Base-by-base conservation (phyloP, 2,329 filamentous ascomycete genomes). In the Mollisia scopiformis region DNA sequence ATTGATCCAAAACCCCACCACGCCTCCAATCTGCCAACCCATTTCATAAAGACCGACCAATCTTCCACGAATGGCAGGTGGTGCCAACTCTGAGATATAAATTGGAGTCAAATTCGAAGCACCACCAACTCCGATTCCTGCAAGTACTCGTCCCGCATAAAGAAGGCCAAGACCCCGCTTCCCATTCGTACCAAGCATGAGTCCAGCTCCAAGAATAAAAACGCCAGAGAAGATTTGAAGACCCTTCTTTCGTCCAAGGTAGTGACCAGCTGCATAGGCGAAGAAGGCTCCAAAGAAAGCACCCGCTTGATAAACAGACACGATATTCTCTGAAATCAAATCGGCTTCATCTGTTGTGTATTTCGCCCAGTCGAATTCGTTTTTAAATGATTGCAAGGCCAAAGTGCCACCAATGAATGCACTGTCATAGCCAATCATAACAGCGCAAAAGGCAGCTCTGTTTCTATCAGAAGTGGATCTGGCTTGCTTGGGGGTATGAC, bases 271-370 rank as follows among this genome's bases (percentile, higher is more conserved):
- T 10, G 78, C 81, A 68, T 90, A 93, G 59, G 87, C 89, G 62
- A 84, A 82, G 33, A 92, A 77, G 13, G 88, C 85, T 53, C 91
- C 91, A 68, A 94, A 93, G 78, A 95, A 93, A 62, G 90, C 90
- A 60, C 91, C 91, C 11, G 90, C 91, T 75, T 94, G 91, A 76
- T 92, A 93, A 55, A 89, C 84, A 25, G 88, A 92, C 52, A 93
- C 90, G 63, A 93, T 92, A 74, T 93, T 94, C 69, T 88, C 80
- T 69, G 87, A 87, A 53, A 90, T 78, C 3, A 90, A 75, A 30
- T 86, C 82, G 25, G 86, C 76, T 23, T 84, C 71, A 3, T 69
- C 58, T 0, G 72, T 57, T 1, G 51, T 3, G 72, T 74, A 76
- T 88, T 83, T 52, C 2, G 73, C 77, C 68, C 92, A 88, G 16